Percentiles rank a stretch among this genome's conserved stretches.
Conservation (phyloP, 139 green algal genomes). For the Chlamydomonas eustigma region DNA sequence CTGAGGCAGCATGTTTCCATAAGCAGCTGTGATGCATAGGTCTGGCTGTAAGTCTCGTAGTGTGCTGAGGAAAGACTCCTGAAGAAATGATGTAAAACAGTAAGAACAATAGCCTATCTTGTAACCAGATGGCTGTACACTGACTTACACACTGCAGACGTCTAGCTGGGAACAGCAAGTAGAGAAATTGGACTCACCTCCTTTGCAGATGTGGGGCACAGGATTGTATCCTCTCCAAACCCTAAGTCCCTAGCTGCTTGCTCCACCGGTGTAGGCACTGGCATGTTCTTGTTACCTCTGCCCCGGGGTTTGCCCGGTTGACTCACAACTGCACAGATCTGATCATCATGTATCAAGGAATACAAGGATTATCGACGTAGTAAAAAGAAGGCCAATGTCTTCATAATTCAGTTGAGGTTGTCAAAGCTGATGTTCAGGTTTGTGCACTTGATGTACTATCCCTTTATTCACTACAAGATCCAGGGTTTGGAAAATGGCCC, state of each 20-base stretch:
- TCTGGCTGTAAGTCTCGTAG: slow-evolving; percentile 73
- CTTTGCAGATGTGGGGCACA: slow-evolving; percentile 48
- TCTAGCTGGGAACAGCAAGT: neutral
- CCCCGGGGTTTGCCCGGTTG: slow-evolving; percentile 73
- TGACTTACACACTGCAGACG: neutral
- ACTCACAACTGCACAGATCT: slow-evolving; percentile 75
- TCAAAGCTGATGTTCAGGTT: too few species aligned
- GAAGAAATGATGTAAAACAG: slow-evolving; percentile 12
- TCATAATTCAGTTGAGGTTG: too few species aligned
- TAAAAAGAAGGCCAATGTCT: too few species aligned
- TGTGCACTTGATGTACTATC: too few species aligned
- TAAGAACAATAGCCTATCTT: neutral
- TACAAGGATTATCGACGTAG: too few species aligned
- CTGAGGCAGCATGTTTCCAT: slow-evolving; percentile 93
- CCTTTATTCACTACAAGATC: too few species aligned
- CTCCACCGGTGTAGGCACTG: slow-evolving; percentile 66
- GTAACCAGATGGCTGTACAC: too few species aligned
- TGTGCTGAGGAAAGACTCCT: slow-evolving; percentile 65
- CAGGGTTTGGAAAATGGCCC: too few species aligned
- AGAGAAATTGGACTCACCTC: slow-evolving; percentile 37
- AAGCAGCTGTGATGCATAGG: slow-evolving; percentile 92
- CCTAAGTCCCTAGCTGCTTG: slow-evolving; percentile 39
- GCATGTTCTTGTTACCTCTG: slow-evolving; percentile 55
- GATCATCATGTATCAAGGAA: neutral
- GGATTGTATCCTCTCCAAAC: slow-evolving; percentile 36